Conservation (phyloP, 805 yeast genomes). For the Tanozyma kutaoensis region DNA sequence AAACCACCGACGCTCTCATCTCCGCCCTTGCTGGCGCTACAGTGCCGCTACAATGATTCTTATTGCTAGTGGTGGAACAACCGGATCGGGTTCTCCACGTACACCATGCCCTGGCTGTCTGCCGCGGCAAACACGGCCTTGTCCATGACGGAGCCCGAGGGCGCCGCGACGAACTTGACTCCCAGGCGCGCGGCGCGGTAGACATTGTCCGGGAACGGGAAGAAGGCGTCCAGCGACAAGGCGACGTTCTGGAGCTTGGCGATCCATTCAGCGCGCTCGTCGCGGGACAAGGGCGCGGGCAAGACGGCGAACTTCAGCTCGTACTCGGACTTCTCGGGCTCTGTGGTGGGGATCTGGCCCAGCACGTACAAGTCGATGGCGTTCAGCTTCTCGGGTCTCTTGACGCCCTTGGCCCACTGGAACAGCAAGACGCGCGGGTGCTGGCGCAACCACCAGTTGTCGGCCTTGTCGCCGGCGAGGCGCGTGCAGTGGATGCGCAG, state of each 20-base stretch:
- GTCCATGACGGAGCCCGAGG: constrained; percentile 97
- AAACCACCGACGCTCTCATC: too few species aligned
- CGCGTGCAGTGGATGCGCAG: constrained; percentile 98
- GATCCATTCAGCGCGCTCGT: constrained; percentile 84
- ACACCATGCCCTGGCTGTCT: constrained; percentile 78
- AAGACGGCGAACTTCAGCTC: constrained; percentile 75
- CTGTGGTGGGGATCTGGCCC: constrained; percentile 78
- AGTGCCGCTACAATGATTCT: too few species aligned
- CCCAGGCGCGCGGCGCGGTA: constrained; percentile 96
- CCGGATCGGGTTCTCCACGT: constrained; percentile 94
- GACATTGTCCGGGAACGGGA: constrained; percentile 99
- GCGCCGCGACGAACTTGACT: constrained; percentile 92
- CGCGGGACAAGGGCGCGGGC: constrained; percentile 72
- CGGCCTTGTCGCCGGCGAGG: constrained; percentile 98
- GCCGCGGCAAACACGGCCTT: constrained; percentile 94
- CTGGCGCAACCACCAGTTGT: constrained; percentile 99
- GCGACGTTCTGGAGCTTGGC: constrained; percentile 74
- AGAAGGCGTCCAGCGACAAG: constrained; percentile 93
- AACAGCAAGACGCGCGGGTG: constrained; percentile 88
- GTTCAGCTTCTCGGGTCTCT: constrained; percentile 97
- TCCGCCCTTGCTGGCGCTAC: too few species aligned
- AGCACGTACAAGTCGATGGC: constrained; percentile 93
- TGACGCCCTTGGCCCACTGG: constrained; percentile 96
- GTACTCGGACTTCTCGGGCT: constrained; percentile 89
- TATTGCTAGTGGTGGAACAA: constrained; percentile 95